Evolutionary conservation across 768 basidiomycete species (phyloP).

Genomic region (Dioszegia aurantiaca): DNA sequence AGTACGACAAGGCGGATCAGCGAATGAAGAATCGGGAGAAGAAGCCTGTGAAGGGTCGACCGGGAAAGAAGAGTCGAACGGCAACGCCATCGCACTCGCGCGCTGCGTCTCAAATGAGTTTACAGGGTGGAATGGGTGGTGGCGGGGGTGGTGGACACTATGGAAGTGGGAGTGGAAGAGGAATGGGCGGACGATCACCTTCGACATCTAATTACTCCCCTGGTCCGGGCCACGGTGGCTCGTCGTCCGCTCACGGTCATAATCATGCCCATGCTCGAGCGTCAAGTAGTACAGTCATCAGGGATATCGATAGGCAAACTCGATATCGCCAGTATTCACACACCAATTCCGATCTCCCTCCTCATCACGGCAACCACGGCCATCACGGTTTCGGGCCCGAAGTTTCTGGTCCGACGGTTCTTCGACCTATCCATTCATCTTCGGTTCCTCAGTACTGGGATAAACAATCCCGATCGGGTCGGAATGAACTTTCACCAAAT

Average conservation of each 20-base stretch:
- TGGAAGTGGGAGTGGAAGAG: too few relatives aligned
- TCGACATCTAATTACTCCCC: conserved; percentile 5
- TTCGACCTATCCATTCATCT: background rate
- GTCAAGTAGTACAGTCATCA: background rate
- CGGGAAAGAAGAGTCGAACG: conserved; percentile 8
- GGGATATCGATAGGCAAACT: conserved; percentile 4
- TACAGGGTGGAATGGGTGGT: too few relatives aligned
- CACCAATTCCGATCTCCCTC: conserved; percentile 9
- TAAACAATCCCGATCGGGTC: too few relatives aligned
- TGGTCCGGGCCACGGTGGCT: background rate
- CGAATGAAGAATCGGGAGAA: conserved; percentile 11
- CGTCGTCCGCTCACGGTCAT: too few relatives aligned
- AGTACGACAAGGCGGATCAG: conserved; percentile 16
- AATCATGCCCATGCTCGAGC: conserved; percentile 3
- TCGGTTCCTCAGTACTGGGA: background rate
- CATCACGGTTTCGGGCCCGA: background rate
- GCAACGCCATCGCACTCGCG: conserved; percentile 1
- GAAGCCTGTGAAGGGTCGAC: conserved; percentile 3
- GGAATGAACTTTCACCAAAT: too few relatives aligned
- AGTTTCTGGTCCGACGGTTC: background rate
- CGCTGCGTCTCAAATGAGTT: background rate
- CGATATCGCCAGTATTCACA: conserved; percentile 11
- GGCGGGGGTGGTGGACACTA: too few relatives aligned
- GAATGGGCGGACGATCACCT: background rate
- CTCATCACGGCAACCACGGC: background rate